Evolutionary conservation across 805 yeast genomes (phyloP), one percentile per base, ranked within the genome.

Genomic region (Nakazawaea sp.): DNA sequence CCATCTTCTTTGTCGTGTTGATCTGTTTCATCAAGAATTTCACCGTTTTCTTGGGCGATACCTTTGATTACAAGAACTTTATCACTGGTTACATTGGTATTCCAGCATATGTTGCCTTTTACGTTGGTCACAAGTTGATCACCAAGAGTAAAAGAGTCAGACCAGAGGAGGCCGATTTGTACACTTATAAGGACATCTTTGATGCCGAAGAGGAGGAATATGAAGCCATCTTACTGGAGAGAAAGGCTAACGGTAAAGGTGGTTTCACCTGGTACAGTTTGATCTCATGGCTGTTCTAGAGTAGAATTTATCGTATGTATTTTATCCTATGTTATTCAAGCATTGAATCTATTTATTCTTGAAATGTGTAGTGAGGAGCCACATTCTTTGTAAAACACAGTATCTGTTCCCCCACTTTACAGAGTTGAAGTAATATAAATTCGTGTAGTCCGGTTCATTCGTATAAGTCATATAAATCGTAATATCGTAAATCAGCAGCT

Each of bases 31-130:
- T 78, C 54, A 83, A 83, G 59, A 80, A 80, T 48, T 81, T 81
- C 55, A 76, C 86, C 1, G 88, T 75, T 3, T 83, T 83, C 63
- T 62, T 83, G 46, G 75, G 75, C 35, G 59, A 56, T 12, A 46
- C 46, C 2, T 78, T 82, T 54, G 70, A 72, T 45, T 78, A 77
- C 60, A 73, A 75, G 56, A 65, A 66, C 15, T 84, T 84, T 52
- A 79, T 83, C 51, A 81, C 90, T 24, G 88, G 89, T 31, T 82
- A 83, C 59, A 78, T 83, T 49, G 83, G 84, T 21, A 68, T 82
- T 33, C 86, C 86, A 25, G 77, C 81, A 9, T 82, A 68, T 48
- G 27, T 78, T 25, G 60, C 74, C 33, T 62, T 71, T 41, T 70
- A 62, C 45, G 48, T 70, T 43, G 86, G 84, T 5, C 78, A 75